Evolutionary conservation across 2,329 filamentous ascomycete species (phyloP).

Genomic region (Plenodomus lindquistii): DNA sequence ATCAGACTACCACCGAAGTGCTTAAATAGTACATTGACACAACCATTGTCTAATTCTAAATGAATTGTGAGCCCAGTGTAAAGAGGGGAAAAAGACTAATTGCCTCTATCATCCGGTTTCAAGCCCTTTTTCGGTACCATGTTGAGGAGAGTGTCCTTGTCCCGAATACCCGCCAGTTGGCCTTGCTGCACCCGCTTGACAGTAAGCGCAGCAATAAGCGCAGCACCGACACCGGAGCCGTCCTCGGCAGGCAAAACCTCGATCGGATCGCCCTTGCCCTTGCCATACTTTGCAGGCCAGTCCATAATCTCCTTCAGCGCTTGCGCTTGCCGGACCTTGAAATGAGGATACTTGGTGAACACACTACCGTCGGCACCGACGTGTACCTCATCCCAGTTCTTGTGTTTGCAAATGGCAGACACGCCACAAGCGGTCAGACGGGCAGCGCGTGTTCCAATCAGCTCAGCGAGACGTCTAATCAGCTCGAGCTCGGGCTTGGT

Average conservation of each 20-base stretch:
- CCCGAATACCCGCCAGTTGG: constrained; percentile 61
- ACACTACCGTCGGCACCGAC: constrained; percentile 96
- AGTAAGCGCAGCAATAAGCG: constrained; percentile 80
- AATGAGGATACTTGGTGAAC: constrained; percentile 99
- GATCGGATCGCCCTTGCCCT: constrained; percentile 71
- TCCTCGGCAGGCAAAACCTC: constrained; percentile 91
- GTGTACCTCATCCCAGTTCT: constrained; percentile 83
- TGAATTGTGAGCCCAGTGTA: too few species aligned
- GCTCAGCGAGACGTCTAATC: constrained; percentile 82
- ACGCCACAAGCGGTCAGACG: constrained; percentile 93
- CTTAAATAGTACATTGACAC: constrained; percentile 22
- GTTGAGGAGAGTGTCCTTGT: constrained; percentile 51
- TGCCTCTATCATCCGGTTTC: not conserved
- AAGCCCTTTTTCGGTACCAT: constrained; percentile 20
- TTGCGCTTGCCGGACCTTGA: constrained; percentile 87
- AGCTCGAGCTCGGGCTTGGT: constrained; percentile 84
- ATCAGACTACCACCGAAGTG: too few species aligned
- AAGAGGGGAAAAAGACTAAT: too few species aligned
- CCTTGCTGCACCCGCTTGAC: constrained; percentile 65
- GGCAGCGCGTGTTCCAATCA: constrained; percentile 93
- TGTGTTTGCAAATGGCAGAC: constrained; percentile 96
- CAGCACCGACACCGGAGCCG: constrained; percentile 94
- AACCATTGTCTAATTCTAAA: constrained; percentile 28
- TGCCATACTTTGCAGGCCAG: constrained; percentile 77
- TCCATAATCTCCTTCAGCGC: constrained; percentile 94